Conservation (phyloP, 2,329 filamentous ascomycete species). For the Aspergillus ustus region DNA sequence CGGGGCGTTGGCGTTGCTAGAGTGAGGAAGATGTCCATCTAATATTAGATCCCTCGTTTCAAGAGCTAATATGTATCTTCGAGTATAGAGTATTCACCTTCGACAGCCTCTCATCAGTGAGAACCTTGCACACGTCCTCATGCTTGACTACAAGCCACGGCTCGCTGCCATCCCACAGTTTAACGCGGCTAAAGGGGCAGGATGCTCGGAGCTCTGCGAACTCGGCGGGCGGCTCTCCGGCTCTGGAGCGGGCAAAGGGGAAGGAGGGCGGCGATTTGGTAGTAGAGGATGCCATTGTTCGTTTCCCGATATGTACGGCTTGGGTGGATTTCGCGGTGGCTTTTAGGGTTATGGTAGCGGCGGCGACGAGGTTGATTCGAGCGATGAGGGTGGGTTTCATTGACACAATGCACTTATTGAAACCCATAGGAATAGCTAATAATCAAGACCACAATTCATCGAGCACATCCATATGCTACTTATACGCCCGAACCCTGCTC, state of each 20-base stretch:
- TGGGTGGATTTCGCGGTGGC: background rate
- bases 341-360: background rate
- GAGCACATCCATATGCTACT: background rate
- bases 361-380: background rate
- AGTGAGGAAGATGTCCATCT: no score
- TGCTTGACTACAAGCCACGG: constrained; percentile 11
- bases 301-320: background rate
- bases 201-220: background rate
- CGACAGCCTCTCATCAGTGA: background rate
- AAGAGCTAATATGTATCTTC: background rate
- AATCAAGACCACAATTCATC: background rate
- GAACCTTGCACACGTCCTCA: background rate
- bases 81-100: background rate
- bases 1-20: constrained; percentile 3
- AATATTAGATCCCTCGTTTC: no score
- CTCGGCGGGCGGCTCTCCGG: background rate
- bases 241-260: background rate
- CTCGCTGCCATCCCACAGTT: constrained; percentile 10
- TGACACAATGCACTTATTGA: background rate
- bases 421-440: background rate
- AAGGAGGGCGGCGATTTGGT: background rate
- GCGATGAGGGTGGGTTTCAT: background rate
- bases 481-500: background rate
- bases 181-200: background rate
- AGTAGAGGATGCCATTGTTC: background rate